Percentiles rank a stretch among this genome's conserved stretches.
These are phyloP conservation scores for Dactylellina cionopaga DNA, from an alignment of 2,329 filamentous ascomycete species.

Conservation along the genomic window DNA sequence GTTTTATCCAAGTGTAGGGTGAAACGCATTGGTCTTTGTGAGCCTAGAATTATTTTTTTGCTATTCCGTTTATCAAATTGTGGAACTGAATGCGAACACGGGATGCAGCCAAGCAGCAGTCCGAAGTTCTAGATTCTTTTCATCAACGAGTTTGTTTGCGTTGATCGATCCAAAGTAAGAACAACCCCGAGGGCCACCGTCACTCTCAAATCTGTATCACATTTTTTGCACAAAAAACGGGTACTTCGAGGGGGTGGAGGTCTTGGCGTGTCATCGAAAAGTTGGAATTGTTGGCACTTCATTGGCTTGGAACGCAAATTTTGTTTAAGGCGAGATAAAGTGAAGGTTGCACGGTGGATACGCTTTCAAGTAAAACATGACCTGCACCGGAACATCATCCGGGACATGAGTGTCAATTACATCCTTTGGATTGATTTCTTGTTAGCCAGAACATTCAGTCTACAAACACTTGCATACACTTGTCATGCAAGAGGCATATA, in stretches of 20 bases:
- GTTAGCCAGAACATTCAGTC: conserved; percentile 3
- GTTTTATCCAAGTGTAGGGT: conserved; percentile 36
- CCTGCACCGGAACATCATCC: conserved; percentile 42
- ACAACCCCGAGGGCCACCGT: conserved; percentile 1
- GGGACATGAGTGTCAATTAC: conserved; percentile 6
- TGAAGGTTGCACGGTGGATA: conserved; percentile 22
- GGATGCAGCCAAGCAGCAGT: conserved; percentile 41
- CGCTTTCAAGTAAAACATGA: conserved; percentile 29
- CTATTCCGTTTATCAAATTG: conserved; percentile 39
- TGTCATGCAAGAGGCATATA: conserved; percentile 43
- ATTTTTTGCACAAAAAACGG: conserved; percentile 33
- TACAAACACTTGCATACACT: conserved; percentile 14
- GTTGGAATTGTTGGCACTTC: conserved; percentile 42
- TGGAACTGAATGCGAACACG: conserved; percentile 49
- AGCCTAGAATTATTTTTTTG: conserved; percentile 50
- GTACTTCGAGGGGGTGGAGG: conserved; percentile 29
- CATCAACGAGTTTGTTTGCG: conserved; percentile 30
- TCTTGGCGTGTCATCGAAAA: conserved; percentile 48
- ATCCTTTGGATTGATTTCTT: too few relatives aligned
- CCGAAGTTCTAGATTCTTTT: conserved; percentile 47
- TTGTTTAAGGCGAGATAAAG: conserved; percentile 44
- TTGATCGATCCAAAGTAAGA: conserved; percentile 41
- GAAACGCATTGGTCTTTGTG: conserved; percentile 48
- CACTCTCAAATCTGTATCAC: conserved; percentile 34
- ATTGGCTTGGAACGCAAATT: conserved; percentile 43